A percentile compares a stretch with the other conserved stretches of the same genome.
Conservation (phyloP, 78 protist genomes). For the Corallochytrium limacisporum region DNA sequence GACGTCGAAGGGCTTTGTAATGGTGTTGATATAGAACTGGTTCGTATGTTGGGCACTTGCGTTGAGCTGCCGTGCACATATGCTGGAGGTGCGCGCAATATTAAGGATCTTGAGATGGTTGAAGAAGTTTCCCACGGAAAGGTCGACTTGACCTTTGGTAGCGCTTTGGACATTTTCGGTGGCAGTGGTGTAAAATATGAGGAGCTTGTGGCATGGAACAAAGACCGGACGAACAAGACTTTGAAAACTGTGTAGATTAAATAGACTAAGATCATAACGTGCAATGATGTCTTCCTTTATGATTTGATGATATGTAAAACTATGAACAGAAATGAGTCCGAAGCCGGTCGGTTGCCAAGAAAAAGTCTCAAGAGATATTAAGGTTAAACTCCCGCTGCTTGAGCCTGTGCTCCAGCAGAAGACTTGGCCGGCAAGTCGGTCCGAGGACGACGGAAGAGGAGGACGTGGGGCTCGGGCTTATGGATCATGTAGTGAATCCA, state of each 20-base stretch:
- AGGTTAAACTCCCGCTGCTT: too few species aligned
- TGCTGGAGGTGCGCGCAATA: conserved; percentile 8
- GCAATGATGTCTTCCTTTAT: too few species aligned
- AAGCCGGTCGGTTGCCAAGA: too few species aligned
- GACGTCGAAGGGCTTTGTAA: conserved; percentile 28
- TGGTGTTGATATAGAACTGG: conserved; percentile 8
- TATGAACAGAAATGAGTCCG: too few species aligned
- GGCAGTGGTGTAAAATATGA: neutral
- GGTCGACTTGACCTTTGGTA: conserved; percentile 20
- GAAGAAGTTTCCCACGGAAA: neutral
- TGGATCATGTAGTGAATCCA: conserved; percentile 70
- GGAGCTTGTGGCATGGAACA: conserved; percentile 23
- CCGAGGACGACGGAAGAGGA: neutral
- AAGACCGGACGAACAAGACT: too few species aligned
- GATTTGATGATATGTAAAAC: too few species aligned
- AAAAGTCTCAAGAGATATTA: too few species aligned
- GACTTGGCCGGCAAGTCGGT: too few species aligned
- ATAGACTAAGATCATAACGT: too few species aligned
- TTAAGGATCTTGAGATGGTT: neutral
- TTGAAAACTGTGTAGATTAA: too few species aligned
- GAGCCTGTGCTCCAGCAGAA: too few species aligned
- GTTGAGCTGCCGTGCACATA: conserved; percentile 4
- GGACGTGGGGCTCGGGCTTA: neutral
- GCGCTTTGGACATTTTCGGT: conserved; percentile 26
- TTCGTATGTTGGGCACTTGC: neutral